Percentiles rank a stretch among this genome's conserved stretches.
phyloP scores from a whole-genome alignment of 805 yeast species.

The Suhomyces xylopsoci region DNA sequence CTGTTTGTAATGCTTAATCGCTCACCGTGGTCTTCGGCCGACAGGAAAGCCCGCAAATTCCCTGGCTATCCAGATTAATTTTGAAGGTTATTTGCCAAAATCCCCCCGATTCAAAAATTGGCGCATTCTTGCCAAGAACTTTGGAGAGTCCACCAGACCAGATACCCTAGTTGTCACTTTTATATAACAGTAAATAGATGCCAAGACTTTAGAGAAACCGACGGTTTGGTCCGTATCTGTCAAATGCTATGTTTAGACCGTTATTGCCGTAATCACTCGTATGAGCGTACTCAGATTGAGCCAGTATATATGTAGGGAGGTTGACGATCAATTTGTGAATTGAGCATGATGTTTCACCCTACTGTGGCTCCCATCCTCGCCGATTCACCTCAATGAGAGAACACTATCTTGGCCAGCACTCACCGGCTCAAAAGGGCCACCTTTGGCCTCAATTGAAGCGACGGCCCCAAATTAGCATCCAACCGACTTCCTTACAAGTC shows the following conservation, averaged over 20 bases:
- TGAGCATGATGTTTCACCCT: too few relatives aligned
- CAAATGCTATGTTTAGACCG: background rate
- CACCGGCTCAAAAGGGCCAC: too few relatives aligned
- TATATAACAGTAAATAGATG: background rate
- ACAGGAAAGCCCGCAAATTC: background rate
- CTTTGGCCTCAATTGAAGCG: too few relatives aligned
- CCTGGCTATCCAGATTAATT: background rate
- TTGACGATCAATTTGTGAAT: too few relatives aligned
- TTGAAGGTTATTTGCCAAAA: background rate
- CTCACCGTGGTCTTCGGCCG: background rate
- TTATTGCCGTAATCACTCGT: background rate
- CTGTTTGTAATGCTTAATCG: background rate
- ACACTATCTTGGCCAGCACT: too few relatives aligned
- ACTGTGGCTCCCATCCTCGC: too few relatives aligned
- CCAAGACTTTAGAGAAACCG: background rate
- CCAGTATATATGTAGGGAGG: too few relatives aligned
- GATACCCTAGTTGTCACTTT: background rate
- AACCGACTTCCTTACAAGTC: too few relatives aligned
- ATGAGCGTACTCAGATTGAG: too few relatives aligned
- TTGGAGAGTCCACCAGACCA: background rate
- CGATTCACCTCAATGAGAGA: too few relatives aligned
- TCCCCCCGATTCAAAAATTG: background rate
- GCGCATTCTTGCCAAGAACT: background rate
- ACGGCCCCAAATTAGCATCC: too few relatives aligned
- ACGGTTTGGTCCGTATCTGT: background rate